These are phyloP conservation scores for Diversispora eburnea DNA, from an alignment of 192 early-diverging fungal species.

Conservation along the genomic window DNA sequence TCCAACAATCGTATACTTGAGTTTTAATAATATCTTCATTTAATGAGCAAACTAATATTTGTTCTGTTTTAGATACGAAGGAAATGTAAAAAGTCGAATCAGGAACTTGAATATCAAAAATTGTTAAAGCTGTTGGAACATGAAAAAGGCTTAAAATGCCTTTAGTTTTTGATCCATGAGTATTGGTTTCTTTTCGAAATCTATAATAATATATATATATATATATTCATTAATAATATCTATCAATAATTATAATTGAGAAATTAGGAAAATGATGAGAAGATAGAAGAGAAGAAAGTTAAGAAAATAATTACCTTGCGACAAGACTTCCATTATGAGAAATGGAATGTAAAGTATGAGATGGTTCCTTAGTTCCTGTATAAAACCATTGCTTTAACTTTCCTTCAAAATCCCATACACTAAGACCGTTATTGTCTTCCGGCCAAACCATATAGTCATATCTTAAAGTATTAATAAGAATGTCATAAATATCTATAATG, in stretches of 20 bases:
- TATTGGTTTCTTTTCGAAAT: neutral
- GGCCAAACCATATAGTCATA: neutral
- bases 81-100: neutral
- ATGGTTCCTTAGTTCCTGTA: neutral
- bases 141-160: neutral
- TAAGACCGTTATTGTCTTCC: neutral
- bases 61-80: neutral
- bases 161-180: neutral
- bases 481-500: neutral
- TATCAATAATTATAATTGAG: neutral
- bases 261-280: too few species aligned
- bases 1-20: slow-evolving; percentile 12
- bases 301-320: neutral
- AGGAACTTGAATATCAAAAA: neutral
- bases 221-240: neutral
- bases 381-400: slow-evolving; percentile 17
- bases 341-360: neutral
- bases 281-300: too few species aligned
- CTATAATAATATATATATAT: neutral
- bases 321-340: neutral
- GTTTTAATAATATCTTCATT: neutral
- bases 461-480: neutral
- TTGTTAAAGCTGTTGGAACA: neutral
- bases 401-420: neutral
- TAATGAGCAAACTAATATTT: neutral